phyloP scores from a whole-genome alignment of 768 basidiomycete genomes.

The Rhodotorula babjevae region DNA sequence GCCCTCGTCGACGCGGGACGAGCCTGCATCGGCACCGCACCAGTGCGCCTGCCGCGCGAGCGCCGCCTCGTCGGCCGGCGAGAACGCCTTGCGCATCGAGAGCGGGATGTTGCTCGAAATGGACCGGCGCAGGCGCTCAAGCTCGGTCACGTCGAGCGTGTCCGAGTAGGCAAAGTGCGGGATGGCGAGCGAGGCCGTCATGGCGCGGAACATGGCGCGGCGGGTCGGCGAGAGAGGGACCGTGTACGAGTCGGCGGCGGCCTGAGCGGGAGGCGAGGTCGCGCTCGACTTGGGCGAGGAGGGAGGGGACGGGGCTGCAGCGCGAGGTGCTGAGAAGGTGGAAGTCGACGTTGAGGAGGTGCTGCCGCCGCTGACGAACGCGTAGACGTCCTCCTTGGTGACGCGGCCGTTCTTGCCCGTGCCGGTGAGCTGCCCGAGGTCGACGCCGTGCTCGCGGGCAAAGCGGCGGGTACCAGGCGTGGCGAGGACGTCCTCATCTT shows the following conservation, averaged over 20 bases:
- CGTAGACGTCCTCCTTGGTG: slow-evolving; percentile 62
- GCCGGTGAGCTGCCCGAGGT: slow-evolving; percentile 61
- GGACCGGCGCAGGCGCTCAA: slow-evolving; percentile 32
- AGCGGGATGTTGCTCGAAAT: slow-evolving; percentile 27
- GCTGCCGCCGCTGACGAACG: neutral
- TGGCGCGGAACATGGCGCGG: slow-evolving; percentile 82
- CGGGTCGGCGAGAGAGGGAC: slow-evolving; percentile 62
- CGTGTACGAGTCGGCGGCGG: neutral
- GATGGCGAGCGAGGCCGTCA: slow-evolving; percentile 70
- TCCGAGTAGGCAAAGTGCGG: slow-evolving; percentile 66
- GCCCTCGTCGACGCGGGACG: neutral
- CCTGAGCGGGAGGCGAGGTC: neutral
- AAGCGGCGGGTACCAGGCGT: slow-evolving; percentile 73
- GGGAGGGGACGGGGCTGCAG: neutral
- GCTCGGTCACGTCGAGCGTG: slow-evolving; percentile 38
- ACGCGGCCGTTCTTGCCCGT: slow-evolving; percentile 71
- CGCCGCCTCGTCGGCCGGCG: neutral
- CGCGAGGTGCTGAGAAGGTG: neutral
- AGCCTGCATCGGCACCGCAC: neutral
- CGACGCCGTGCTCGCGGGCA: slow-evolving; percentile 62
- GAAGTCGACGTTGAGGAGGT: neutral
- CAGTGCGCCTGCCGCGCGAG: slow-evolving; percentile 3
- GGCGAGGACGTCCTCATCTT: slow-evolving; percentile 55
- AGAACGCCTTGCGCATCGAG: slow-evolving; percentile 13
- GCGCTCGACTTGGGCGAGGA: neutral